A percentile compares a stretch with the other conserved stretches of the same genome.
phyloP scores from a whole-genome alignment of 1,139 yeast species.

The Saccharomyces hybrid region DNA sequence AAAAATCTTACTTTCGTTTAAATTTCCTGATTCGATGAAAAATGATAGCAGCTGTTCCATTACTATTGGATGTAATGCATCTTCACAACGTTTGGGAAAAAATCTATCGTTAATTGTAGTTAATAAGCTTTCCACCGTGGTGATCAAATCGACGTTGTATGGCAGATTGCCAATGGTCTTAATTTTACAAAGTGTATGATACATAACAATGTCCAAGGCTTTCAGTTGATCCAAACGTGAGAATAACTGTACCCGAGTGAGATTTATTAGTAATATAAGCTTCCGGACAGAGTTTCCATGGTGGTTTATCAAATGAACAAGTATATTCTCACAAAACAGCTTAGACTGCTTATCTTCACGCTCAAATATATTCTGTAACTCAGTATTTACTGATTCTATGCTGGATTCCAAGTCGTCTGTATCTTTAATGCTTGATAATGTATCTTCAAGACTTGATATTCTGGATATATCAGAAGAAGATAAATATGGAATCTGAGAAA shows the following conservation, averaged over 20 bases:
- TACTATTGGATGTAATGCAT: slow-evolving; percentile 11
- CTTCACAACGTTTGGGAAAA: slow-evolving; percentile 9
- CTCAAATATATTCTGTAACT: background rate
- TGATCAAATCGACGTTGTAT: background rate
- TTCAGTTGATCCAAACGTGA: background rate
- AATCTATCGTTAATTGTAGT: slow-evolving; percentile 10
- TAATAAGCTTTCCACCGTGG: slow-evolving; percentile 3
- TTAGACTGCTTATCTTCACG: background rate
- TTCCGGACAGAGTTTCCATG: background rate
- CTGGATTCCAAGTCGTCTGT: background rate
- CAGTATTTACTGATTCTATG: background rate
- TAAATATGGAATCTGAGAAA: background rate
- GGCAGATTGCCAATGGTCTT: background rate
- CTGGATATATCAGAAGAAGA: background rate
- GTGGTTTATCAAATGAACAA: background rate
- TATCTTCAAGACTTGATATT: background rate
- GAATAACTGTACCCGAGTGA: background rate
- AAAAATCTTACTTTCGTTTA: slow-evolving; percentile 12
- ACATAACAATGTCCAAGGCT: background rate
- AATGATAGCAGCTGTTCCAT: slow-evolving; percentile 11
- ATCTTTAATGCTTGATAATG: background rate
- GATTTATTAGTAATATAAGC: background rate
- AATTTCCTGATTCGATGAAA: slow-evolving; percentile 7
- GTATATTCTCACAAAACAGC: background rate
- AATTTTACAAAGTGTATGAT: background rate